Evolutionary conservation across 2,329 filamentous ascomycete species (phyloP).

Genomic region (Diplodia scrobiculata): DNA sequence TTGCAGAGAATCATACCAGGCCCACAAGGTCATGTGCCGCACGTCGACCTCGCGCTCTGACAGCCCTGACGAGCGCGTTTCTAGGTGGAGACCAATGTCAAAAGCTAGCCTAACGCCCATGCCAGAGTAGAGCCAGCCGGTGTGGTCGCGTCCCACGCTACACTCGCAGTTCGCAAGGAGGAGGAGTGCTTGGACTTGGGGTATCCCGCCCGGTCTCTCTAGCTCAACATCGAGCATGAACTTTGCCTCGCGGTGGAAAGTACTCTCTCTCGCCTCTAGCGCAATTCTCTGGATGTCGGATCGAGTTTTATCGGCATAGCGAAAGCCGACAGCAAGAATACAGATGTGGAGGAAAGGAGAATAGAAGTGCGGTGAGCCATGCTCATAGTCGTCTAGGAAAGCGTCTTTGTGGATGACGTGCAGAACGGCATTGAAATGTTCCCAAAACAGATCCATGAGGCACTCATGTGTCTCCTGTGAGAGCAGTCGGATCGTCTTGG

Average conservation of each 20-base stretch:
- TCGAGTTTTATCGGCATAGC: slow-evolving; percentile 54
- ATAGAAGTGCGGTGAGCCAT: slow-evolving; percentile 54
- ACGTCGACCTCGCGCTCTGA: slow-evolving; percentile 50
- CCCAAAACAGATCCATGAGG: slow-evolving; percentile 57
- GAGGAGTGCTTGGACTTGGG: slow-evolving; percentile 56
- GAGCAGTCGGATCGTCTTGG: slow-evolving; percentile 54
- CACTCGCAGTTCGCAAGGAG: slow-evolving; percentile 58
- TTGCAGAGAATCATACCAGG: slow-evolving; percentile 40
- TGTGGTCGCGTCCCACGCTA: slow-evolving; percentile 57
- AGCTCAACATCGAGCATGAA: slow-evolving; percentile 58
- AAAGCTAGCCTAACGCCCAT: slow-evolving; percentile 34
- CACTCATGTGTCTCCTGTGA: slow-evolving; percentile 55
- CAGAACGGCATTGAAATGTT: slow-evolving; percentile 55
- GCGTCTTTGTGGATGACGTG: slow-evolving; percentile 55
- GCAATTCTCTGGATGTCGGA: slow-evolving; percentile 54
- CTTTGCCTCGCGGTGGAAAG: slow-evolving; percentile 58
- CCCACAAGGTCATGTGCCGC: slow-evolving; percentile 49
- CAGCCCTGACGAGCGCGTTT: slow-evolving; percentile 44
- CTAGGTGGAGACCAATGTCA: slow-evolving; percentile 45
- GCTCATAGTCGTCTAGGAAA: slow-evolving; percentile 54
- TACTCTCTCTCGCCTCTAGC: slow-evolving; percentile 54
- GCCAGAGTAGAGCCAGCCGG: slow-evolving; percentile 57
- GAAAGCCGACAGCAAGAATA: slow-evolving; percentile 57
- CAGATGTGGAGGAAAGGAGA: slow-evolving; percentile 57
- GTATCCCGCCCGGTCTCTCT: slow-evolving; percentile 56